Evolutionary conservation across 352 stramenopile genomes (phyloP), one percentile per base, ranked within the genome.

Genomic region (Globisporangium lucens): DNA sequence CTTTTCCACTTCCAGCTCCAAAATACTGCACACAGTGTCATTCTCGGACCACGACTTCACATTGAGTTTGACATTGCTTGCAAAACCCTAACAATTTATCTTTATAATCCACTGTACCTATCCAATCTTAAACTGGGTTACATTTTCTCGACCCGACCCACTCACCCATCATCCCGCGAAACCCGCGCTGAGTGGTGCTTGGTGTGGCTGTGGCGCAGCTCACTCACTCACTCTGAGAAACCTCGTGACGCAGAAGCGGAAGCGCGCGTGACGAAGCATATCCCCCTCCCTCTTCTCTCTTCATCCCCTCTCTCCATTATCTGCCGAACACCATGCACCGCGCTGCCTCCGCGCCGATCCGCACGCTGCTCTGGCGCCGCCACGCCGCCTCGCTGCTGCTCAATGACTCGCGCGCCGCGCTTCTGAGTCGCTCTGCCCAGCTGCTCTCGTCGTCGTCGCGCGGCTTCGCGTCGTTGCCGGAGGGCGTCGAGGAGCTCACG

Each of bases 401-500:
- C 13, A 66, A 51, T n/a, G 52, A 57, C 27, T 62, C 65, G 17
- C 65, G 27, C 58, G 12, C 66, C 20, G 53, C 30, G 43, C 60
- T 67, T 38, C 49, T 71, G 49, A 65, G 52, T 29, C 66, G 66
- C 46, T 71, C 36, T 52, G 66, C 65, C 56, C 47, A 63, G 61
- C 61, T 68, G 43, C 67, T 69, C 13, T 30, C 29, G 41, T 36
- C 38, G 41, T 36, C 51, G 27, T 38, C 9, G 22, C 74, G 75
- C 62, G 47, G 73, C 35, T 89, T 90, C 70, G 78, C 83, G 13
- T 79, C 82, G 46, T 73, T 94, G 24, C 87, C 87, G 0, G 87
- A 94, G 8, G 84, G 87, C 65, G 84, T 95, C 33, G 74, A 85
- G 35, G 74, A 83, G 61, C 76, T 95, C 33, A 75, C 73, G 49